A percentile compares a stretch with the other conserved stretches of the same genome.
These are phyloP conservation scores for Hypoxylon cercidicola DNA, from an alignment of 495 filamentous ascomycete species.

Conservation along the genomic window DNA sequence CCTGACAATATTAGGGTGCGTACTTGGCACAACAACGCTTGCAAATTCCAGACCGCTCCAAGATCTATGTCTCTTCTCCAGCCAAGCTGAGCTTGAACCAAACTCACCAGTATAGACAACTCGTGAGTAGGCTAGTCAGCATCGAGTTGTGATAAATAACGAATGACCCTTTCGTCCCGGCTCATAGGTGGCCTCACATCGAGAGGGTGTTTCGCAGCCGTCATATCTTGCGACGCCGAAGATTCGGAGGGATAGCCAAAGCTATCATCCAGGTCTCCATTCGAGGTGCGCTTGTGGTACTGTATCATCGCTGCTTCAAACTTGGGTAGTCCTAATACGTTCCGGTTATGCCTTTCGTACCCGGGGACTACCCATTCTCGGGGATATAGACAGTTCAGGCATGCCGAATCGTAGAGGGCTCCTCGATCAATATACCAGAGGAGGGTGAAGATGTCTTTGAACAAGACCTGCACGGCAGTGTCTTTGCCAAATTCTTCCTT, in stretches of 20 bases:
- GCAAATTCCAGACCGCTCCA: slow-evolving; percentile 12
- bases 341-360: background rate
- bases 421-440: slow-evolving; percentile 21
- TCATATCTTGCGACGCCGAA: too few relatives aligned
- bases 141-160: background rate
- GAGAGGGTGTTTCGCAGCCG: too few relatives aligned
- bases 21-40: background rate
- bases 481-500: background rate
- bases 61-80: background rate
- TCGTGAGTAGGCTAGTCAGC: background rate
- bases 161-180: too few relatives aligned
- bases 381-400: slow-evolving; percentile 10
- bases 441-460: slow-evolving; percentile 24
- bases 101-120: background rate
- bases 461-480: slow-evolving; percentile 17
- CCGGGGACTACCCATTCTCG: slow-evolving; percentile 21
- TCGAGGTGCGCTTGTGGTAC: slow-evolving; percentile 17
- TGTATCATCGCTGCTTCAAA: slow-evolving; percentile 4
- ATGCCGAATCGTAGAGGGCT: slow-evolving; percentile 2
- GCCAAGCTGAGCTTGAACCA: background rate
- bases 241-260: background rate
- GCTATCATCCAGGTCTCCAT: slow-evolving; percentile 1
- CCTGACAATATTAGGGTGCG: background rate
- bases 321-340: background rate
- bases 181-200: too few relatives aligned